Evolutionary conservation across 371 early-diverging fungal genomes (phyloP).

Genomic region (Phascolomyces articulosus): DNA sequence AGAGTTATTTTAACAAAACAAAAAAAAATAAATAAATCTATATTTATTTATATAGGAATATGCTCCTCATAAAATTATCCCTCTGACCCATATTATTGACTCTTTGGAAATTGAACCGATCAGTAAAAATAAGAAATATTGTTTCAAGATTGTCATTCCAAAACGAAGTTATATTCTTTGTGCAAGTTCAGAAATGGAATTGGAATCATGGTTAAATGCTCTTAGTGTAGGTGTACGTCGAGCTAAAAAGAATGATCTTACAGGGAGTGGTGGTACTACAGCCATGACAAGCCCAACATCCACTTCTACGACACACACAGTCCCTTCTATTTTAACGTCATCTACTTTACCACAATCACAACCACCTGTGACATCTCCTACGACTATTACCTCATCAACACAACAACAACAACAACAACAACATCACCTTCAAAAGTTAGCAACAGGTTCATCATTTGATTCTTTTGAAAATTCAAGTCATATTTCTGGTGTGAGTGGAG

Average conservation of each 20-base stretch:
- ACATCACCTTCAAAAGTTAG: constrained; percentile 9
- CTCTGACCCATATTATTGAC: constrained; percentile 71
- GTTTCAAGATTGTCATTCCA: constrained; percentile 78
- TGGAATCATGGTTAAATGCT: constrained; percentile 73
- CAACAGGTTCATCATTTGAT: constrained; percentile 24
- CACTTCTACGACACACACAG: background rate
- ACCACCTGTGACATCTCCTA: background rate
- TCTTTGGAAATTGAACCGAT: constrained; percentile 74
- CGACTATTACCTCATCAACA: background rate
- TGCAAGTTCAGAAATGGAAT: constrained; percentile 61
- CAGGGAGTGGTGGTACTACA: too few relatives aligned
- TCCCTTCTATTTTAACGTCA: background rate
- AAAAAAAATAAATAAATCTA: too few relatives aligned
- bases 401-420: background rate
- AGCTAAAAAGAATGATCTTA: constrained; percentile 41
- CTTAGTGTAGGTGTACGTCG: constrained; percentile 56
- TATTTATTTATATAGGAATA: constrained; percentile 65
- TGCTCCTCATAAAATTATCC: constrained; percentile 72
- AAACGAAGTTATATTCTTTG: constrained; percentile 76
- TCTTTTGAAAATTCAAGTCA: constrained; percentile 50
- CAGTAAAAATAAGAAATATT: constrained; percentile 59
- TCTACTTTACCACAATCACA: background rate
- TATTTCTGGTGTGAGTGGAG: constrained; percentile 45
- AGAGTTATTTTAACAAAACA: too few relatives aligned
- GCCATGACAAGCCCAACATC: background rate